Conservation (phyloP, 768 basidiomycete species). For the Asterophora parasitica region DNA sequence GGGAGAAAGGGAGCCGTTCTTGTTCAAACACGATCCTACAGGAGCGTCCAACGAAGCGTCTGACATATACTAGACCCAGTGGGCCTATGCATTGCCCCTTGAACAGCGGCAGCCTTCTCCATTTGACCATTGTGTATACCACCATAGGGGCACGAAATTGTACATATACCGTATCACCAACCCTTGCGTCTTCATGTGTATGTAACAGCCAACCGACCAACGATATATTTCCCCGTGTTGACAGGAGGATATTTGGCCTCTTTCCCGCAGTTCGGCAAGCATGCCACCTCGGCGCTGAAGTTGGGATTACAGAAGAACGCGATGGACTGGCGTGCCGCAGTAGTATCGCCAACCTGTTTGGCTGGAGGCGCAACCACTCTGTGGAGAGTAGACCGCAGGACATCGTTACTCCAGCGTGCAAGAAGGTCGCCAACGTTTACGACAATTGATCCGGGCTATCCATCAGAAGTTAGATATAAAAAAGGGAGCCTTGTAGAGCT, state of each 20-base stretch:
- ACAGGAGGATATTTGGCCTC: slow-evolving; percentile 64
- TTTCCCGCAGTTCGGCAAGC: slow-evolving; percentile 62
- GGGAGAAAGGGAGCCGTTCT: slow-evolving; percentile 25
- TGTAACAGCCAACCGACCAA: slow-evolving; percentile 60
- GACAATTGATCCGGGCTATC: slow-evolving; percentile 73
- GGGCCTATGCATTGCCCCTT: too few relatives aligned
- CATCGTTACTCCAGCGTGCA: slow-evolving; percentile 80
- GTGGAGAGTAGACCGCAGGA: slow-evolving; percentile 75
- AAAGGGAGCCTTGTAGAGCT: background rate
- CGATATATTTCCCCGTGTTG: slow-evolving; percentile 72
- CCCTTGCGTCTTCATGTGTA: slow-evolving; percentile 34
- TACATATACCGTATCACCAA: slow-evolving; percentile 2
- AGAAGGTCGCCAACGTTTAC: slow-evolving; percentile 81
- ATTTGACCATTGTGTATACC: background rate
- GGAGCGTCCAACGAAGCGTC: slow-evolving; percentile 3
- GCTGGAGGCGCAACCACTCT: slow-evolving; percentile 73
- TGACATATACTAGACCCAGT: background rate
- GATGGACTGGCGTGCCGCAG: slow-evolving; percentile 69
- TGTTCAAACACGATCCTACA: slow-evolving; percentile 14
- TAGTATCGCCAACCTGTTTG: slow-evolving; percentile 41
- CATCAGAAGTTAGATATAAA: background rate
- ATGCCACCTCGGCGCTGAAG: slow-evolving; percentile 58
- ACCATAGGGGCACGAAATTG: background rate
- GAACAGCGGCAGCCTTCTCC: too few relatives aligned
- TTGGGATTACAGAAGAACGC: slow-evolving; percentile 90